Percentiles rank a stretch among this genome's conserved stretches.
These are phyloP conservation scores for Camptophora hylomeconis DNA, from an alignment of 2,329 filamentous ascomycete species.

Conservation along the genomic window DNA sequence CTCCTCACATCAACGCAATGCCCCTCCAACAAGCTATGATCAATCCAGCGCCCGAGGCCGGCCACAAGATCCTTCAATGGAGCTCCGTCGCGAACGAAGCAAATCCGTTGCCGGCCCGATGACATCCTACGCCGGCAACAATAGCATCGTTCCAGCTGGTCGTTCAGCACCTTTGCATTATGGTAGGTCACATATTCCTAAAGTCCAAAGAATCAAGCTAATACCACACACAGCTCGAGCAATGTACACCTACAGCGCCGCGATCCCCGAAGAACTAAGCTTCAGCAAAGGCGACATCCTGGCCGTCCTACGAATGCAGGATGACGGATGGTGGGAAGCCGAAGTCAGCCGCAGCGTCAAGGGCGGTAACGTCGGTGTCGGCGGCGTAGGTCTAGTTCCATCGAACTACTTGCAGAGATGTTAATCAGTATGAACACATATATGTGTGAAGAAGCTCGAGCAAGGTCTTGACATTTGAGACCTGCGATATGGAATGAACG, in stretches of 20 bases:
- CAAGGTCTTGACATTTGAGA: too few species aligned
- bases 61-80: constrained; percentile 35
- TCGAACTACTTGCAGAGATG: constrained; percentile 55
- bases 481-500: too few species aligned
- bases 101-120: constrained; percentile 76
- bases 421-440: constrained; percentile 19
- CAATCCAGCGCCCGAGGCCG: constrained; percentile 20
- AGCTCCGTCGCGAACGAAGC: constrained; percentile 43
- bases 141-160: too few species aligned
- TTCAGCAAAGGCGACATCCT: constrained; percentile 89
- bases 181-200: constrained; percentile 49
- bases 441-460: too few species aligned
- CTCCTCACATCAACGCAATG: constrained; percentile 13
- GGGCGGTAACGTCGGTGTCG: constrained; percentile 32
- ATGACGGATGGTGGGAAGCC: constrained; percentile 98
- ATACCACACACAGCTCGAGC: constrained; percentile 56
- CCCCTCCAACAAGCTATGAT: constrained; percentile 4
- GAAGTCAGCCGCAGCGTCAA: constrained; percentile 58
- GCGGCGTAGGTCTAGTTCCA: constrained; percentile 47
- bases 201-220: constrained; percentile 11
- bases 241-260: constrained; percentile 85
- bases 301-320: constrained; percentile 77
- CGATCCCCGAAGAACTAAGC: constrained; percentile 86
- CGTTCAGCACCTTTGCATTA: constrained; percentile 85
- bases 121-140: too few species aligned